These are phyloP conservation scores for Buddleja alternifolia DNA, from an alignment of 257 asterid species.

Conservation along the genomic window DNA sequence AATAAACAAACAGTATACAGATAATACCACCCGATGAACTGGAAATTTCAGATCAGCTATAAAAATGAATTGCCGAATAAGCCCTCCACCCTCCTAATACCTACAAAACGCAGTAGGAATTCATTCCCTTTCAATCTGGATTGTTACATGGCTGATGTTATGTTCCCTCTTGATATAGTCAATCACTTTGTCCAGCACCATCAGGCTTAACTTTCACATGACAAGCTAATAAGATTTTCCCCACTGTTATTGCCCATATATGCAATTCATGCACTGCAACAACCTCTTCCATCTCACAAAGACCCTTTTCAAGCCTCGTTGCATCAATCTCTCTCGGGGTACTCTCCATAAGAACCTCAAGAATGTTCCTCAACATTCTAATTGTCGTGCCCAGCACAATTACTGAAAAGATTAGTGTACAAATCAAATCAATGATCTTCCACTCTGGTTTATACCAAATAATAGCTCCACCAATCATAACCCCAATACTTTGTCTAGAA, in stretches of 20 bases:
- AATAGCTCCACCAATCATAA: conserved; percentile 90
- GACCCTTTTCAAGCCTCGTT: conserved; percentile 72
- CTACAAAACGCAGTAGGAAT: neutral
- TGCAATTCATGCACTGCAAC: conserved; percentile 86
- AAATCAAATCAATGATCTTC: conserved; percentile 82
- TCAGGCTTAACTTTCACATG: conserved; percentile 79
- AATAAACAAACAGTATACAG: no score
- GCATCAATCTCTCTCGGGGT: conserved; percentile 91
- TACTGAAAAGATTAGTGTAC: conserved; percentile 76
- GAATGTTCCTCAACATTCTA: conserved; percentile 72
- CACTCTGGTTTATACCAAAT: conserved; percentile 92
- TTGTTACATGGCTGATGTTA: conserved; percentile 85
- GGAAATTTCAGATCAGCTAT: neutral
- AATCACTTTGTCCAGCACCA: conserved; percentile 74
- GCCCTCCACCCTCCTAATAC: neutral
- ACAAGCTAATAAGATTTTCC: conserved; percentile 81
- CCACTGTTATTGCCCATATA: conserved; percentile 94
- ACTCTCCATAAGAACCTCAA: conserved; percentile 96
- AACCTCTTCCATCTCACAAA: conserved; percentile 89
- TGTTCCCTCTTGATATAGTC: conserved; percentile 77
- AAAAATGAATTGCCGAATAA: neutral
- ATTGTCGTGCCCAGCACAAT: conserved; percentile 75
- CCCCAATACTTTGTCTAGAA: conserved; percentile 88
- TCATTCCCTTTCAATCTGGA: conserved; percentile 83
- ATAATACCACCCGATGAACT: no score